Base-by-base conservation (phyloP, 176 grass and related monocot genomes). In the Puya raimondii region DNA sequence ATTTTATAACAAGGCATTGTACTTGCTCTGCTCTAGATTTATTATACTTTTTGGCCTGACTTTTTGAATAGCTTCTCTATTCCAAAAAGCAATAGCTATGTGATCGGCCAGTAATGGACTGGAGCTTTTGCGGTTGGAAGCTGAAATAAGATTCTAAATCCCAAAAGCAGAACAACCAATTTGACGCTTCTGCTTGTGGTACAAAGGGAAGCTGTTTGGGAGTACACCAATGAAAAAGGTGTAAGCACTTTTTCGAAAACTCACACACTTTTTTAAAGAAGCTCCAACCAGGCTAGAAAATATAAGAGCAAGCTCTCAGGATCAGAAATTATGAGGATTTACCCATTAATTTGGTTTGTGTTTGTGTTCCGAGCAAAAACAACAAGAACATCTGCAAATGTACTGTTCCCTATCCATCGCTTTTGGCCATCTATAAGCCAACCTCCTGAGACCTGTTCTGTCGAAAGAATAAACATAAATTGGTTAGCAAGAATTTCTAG, bases 371-470 rank as follows among this genome's bases (percentile, higher is more conserved):
- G 75, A 70, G 90, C 90, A 79, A 87, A 85, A 56, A 92, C 50
- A 64, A 92, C 66, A 11, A 88, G 76, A 25, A 92, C 51, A 77
- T 92, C 90, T 23, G 90, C 85, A 73, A 88, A 92, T 10, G 90
- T 92, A 86, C 86, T 79, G 72, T 92, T 92, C 59, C 82, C 90
- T 33, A 85, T 85, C 90, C 86, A 92, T 14, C 85, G 82, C 23
- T 92, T 92, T 83, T 92, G 80, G 20, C 90, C 90, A 81, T 82
- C 75, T 67, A 88, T 64, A 51, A 79, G 50, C 90, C 90, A 88
- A 33, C 90, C 90, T 79, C 90, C 90, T 61, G 83, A 52, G 76
- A 70, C 83, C 83, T 92, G 71, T 66, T 82, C 10, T 58, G 87
- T 1, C 33, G 56, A 13, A 25, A 13, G 27, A 64, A 64, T 50